phyloP scores from a whole-genome alignment of 345 rosid genomes.

The Aquilaria yunnanensis region DNA sequence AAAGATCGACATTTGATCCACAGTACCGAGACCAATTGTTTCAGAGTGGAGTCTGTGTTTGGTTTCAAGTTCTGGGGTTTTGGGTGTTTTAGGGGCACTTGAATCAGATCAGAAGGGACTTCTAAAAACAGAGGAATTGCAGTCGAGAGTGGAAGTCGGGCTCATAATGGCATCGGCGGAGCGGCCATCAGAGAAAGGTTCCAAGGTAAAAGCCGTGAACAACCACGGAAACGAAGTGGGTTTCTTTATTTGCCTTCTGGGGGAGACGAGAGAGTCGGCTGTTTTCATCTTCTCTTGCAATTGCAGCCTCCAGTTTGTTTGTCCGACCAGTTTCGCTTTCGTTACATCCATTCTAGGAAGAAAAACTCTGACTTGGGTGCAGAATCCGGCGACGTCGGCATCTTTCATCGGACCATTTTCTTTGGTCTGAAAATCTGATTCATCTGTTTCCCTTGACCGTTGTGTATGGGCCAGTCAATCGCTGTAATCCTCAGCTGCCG shows the following conservation, averaged over 20 bases:
- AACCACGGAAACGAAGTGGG: conserved; percentile 57
- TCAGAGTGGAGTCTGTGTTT: conserved; percentile 47
- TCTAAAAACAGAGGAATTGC: conserved; percentile 54
- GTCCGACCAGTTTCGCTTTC: no score
- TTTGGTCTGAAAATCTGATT: no score
- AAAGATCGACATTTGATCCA: conserved; percentile 16
- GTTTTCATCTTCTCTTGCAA: no score
- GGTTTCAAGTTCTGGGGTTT: conserved; percentile 34
- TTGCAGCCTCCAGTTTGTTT: no score
- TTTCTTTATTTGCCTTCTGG: conserved; percentile 31
- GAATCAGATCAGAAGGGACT: conserved; percentile 56
- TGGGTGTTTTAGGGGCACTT: conserved; percentile 19
- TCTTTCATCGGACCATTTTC: no score
- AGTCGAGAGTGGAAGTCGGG: conserved; percentile 86
- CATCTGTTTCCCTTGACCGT: no score
- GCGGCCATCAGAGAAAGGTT: conserved; percentile 40
- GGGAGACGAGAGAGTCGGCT: conserved; percentile 22
- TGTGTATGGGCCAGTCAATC: no score
- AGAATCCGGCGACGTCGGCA: no score
- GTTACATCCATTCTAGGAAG: no score
- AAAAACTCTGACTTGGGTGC: no score
- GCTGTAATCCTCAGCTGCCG: no score
- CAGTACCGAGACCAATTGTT: conserved; percentile 64
- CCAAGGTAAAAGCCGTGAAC: conserved; percentile 50
- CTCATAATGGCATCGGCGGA: conserved; percentile 45